These are phyloP conservation scores for Gynochthodes officinalis DNA, from an alignment of 257 asterid species.

Conservation along the genomic window DNA sequence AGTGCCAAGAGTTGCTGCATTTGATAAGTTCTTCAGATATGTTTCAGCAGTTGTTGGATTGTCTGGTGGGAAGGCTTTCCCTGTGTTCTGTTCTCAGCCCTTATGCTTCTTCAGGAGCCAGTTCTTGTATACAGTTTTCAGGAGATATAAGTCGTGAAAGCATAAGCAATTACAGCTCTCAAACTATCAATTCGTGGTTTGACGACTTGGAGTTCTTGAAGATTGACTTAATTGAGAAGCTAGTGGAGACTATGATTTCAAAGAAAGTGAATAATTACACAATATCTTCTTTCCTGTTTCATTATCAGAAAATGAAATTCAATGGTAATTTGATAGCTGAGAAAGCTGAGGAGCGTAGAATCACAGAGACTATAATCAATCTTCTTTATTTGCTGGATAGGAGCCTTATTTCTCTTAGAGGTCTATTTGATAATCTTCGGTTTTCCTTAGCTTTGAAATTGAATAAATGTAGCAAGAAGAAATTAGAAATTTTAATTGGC, in stretches of 20 bases:
- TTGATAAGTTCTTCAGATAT: constrained; percentile 18
- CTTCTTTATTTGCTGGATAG: constrained; percentile 34
- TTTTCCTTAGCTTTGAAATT: constrained; percentile 25
- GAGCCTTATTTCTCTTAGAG: constrained; percentile 33
- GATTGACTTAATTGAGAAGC: constrained; percentile 30
- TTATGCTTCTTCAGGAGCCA: constrained; percentile 33
- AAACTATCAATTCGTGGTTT: constrained; percentile 32
- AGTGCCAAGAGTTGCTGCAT: constrained; percentile 33
- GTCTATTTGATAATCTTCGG: constrained; percentile 39
- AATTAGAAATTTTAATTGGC: constrained; percentile 47
- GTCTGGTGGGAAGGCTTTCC: constrained; percentile 31
- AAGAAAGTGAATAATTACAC: constrained; percentile 30
- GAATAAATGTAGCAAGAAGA: constrained; percentile 19
- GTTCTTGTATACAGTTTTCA: constrained; percentile 29
- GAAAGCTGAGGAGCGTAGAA: constrained; percentile 28
- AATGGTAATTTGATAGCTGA: constrained; percentile 7
- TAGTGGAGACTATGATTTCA: constrained; percentile 33
- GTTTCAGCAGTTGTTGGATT: constrained; percentile 38
- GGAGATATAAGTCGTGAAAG: constrained; percentile 35
- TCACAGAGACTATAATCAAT: constrained; percentile 28
- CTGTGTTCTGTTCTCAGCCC: constrained; percentile 25
- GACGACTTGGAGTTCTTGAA: constrained; percentile 43
- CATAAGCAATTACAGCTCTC: constrained; percentile 31
- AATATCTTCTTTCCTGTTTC: constrained; percentile 42
- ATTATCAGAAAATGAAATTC: constrained; percentile 35